Base-by-base conservation (phyloP, 2,329 filamentous ascomycete genomes). In the Cryphonectria naterciae region DNA sequence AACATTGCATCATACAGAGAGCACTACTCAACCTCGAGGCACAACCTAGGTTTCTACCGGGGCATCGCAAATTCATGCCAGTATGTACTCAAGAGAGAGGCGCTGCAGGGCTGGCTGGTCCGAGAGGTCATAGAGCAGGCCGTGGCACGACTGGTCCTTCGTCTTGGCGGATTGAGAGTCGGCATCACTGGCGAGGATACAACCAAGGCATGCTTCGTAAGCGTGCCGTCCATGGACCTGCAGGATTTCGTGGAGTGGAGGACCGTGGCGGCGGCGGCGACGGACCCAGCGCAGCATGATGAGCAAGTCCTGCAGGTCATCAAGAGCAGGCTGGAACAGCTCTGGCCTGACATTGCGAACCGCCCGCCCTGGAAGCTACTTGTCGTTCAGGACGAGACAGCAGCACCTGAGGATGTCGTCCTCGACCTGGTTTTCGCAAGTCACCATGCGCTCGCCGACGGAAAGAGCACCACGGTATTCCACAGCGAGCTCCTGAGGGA, bases 391-490 rank as follows among this genome's bases (percentile, higher is more conserved):
- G 54, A 70, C n/a, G 70, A 76, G 7, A 64, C 65, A 11, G 22
- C 65, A 19, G 41, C 70, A 4, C 61, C 75, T 1, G 68, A 72
- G 5, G 60, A 73, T 2, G 39, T 78, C 7, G 74, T 83, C 46
- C 58, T 78, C 39, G 82, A 87, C 65, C 71, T 87, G 17, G 73
- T 83, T 7, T 86, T 88, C 73, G 79, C 81, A 6, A 86, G 80
- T 46, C 87, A 89, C 72, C 87, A 89, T 73, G 80, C 82, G 0
- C 78, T 89, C 25, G 81, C 82, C 35, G 88, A 89, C 73, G 88
- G 88, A 1, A 79, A 82, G 17, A 83, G 84, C 73, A 84, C 83
- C 0, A 77, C 79, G 39, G 75, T 81, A 1, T 88, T 90, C 73
- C 87, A 89, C 72, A 77, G 80, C 41, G 78, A 80, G 1, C 77